Conservation (phyloP, 306 rosid genomes). For the Canavalia ensiformis region DNA sequence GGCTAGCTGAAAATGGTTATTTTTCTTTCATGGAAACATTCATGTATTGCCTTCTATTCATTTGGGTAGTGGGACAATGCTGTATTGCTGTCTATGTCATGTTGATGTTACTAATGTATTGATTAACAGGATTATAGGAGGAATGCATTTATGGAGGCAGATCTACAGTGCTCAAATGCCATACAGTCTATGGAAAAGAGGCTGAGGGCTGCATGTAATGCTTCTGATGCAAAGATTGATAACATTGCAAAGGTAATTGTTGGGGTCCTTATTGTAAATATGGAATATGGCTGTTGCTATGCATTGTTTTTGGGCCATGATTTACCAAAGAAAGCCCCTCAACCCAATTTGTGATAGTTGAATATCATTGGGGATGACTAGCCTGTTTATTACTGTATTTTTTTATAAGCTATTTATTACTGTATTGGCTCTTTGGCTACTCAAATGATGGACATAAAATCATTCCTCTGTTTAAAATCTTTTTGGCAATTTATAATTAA, state of each 20-base stretch:
- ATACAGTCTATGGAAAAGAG: slow-evolving; percentile 92
- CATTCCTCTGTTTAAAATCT: background rate
- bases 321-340: background rate
- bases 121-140: slow-evolving; percentile 81
- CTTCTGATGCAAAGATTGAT: slow-evolving; percentile 78
- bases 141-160: slow-evolving; percentile 91
- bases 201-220: slow-evolving; percentile 91
- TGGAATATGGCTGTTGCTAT: background rate
- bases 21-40: background rate
- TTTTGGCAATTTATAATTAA: background rate
- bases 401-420: background rate
- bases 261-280: slow-evolving; percentile 12
- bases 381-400: slow-evolving; percentile 12
- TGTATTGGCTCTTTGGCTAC: background rate
- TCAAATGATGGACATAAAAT: background rate
- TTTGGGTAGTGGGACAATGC: slow-evolving; percentile 9
- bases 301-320: background rate
- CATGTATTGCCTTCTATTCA: background rate
- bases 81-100: slow-evolving; percentile 6
- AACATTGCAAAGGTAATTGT: slow-evolving; percentile 78
- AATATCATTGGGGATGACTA: background rate
- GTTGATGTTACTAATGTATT: slow-evolving; percentile 46
- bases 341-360: background rate
- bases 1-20: too few species aligned
- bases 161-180: slow-evolving; percentile 76